Percentiles rank a stretch among this genome's conserved stretches.
Evolutionary conservation across 2,329 filamentous ascomycete genomes (phyloP).

Genomic region (Microcyclosporella mali): DNA sequence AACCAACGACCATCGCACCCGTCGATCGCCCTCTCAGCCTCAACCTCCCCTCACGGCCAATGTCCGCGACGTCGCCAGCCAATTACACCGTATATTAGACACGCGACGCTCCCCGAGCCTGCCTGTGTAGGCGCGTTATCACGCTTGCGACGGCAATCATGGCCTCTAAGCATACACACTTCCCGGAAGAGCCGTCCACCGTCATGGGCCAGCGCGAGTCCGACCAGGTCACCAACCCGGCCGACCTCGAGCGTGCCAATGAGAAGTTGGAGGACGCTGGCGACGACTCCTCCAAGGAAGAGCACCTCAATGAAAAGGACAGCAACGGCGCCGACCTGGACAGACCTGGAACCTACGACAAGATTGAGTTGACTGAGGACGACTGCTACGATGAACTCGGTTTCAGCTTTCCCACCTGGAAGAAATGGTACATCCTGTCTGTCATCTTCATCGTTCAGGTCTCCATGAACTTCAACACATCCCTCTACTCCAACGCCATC

Average conservation of each 20-base stretch:
- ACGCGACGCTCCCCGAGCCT: too few species aligned
- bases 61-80: too few species aligned
- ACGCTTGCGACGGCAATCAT: too few species aligned
- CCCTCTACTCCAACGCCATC: conserved; percentile 50
- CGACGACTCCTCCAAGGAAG: conserved; percentile 15
- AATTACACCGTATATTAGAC: too few species aligned
- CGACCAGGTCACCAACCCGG: conserved; percentile 23
- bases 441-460: conserved; percentile 50
- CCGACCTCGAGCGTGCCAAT: conserved; percentile 25
- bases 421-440: conserved; percentile 48
- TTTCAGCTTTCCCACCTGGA: conserved; percentile 40
- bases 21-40: too few species aligned
- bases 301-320: conserved; percentile 7
- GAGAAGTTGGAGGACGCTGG: conserved; percentile 22
- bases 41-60: too few species aligned
- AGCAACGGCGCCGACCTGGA: conserved; percentile 22
- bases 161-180: conserved; percentile 17
- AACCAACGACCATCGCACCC: too few species aligned
- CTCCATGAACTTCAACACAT: conserved; percentile 56
- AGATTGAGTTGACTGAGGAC: conserved; percentile 36
- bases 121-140: too few species aligned
- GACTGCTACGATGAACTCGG: conserved; percentile 37
- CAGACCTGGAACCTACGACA: conserved; percentile 35
- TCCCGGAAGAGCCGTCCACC: conserved; percentile 25
- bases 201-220: too few species aligned